Evolutionary conservation across 2,329 filamentous ascomycete genomes (phyloP), one percentile per base, ranked within the genome.

Genomic region (Fusarium pseudocircinatum): DNA sequence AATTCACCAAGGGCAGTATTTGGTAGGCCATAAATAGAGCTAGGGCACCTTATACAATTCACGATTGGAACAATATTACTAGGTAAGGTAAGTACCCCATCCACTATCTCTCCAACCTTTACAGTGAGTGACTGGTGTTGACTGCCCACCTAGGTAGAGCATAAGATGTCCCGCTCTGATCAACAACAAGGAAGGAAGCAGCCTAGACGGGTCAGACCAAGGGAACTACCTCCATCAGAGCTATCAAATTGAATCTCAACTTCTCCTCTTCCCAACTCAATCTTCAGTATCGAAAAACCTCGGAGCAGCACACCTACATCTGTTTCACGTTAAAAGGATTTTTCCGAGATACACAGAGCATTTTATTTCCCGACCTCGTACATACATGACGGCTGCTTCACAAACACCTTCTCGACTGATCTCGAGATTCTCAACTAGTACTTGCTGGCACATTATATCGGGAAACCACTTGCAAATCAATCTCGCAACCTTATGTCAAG

Each of bases 361-460:
- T 16, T 42, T 42, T 65, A 74, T 69, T 74, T 57, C 43, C 71
- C 71, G 68, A 37, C 71, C 54, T 74, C 34, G 52, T 57, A 74
- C 67, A 46, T 57, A 57, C 47, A 60, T 56, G 49, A 16, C 60
- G 30, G 36, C 54, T 30, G 28, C 46, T 39, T 54, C 12, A 46
- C 47, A 9, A 52, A 57, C n/a, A 49, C 50, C 44, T 44, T 52
- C 46, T 46, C 30, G 42, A 58, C 13, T 39, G 37, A 32, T 52
- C 20, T n/a, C 54, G 26, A 54, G 34, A n/a, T 53, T 46, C n/a
- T 47, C 30, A 15, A 37, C 39, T 46, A 44, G 47, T 7, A 14
- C 30, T 47, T 42, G 15, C 28, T 22, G 30, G 34, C 14, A n/a
- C n/a, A 44, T 37, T 34, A 18, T 28, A 52, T 28, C 30, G 18